phyloP scores from a whole-genome alignment of 257 asterid species.

The Solanum clarkiae region DNA sequence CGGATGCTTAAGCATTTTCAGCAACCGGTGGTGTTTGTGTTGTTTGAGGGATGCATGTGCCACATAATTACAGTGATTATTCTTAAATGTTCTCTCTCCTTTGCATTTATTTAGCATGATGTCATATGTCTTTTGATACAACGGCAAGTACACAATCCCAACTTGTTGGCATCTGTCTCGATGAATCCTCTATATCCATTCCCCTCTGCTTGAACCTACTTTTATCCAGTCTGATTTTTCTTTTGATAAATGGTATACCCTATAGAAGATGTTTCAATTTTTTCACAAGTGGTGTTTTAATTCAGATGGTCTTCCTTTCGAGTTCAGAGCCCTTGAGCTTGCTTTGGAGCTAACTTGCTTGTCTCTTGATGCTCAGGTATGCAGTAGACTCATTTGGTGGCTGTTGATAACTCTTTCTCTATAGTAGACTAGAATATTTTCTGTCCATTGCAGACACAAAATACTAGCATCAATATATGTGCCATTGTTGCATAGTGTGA shows the following conservation, averaged over 20 bases:
- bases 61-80: not conserved
- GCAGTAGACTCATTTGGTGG: constrained; percentile 7
- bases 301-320: constrained; percentile 94
- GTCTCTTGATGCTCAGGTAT: constrained; percentile 93
- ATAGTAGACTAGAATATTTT: not conserved
- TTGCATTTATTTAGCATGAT: not conserved
- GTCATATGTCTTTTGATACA: not conserved
- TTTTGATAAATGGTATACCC: not conserved
- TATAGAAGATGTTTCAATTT: not conserved
- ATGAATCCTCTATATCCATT: not conserved
- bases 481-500: not conserved
- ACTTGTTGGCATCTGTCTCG: not conserved
- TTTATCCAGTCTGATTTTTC: not conserved
- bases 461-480: not conserved
- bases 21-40: not conserved
- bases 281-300: constrained; percentile 5
- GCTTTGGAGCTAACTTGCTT: constrained; percentile 87
- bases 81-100: not conserved
- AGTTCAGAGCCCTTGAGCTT: constrained; percentile 93
- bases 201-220: not conserved
- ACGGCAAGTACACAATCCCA: not conserved
- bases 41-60: not conserved
- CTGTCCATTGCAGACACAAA: not conserved
- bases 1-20: not conserved
- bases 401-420: not conserved